Evolutionary conservation across 495 filamentous ascomycete species (phyloP).

Genomic region (Evernia prunastri): DNA sequence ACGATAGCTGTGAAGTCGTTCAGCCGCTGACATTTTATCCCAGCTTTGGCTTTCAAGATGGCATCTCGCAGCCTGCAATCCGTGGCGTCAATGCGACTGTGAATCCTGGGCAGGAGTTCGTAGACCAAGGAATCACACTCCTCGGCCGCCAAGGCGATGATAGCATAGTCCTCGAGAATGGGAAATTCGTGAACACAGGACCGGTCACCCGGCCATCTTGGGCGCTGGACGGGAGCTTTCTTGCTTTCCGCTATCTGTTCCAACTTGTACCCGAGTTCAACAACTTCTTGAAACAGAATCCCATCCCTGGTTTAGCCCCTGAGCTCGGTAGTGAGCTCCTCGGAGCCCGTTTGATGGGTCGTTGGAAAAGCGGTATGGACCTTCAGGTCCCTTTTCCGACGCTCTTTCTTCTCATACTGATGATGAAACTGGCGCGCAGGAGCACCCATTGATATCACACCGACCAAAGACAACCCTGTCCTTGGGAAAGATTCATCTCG

Average conservation of each 20-base stretch:
- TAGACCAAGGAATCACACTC: conserved; percentile 31
- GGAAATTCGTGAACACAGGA: not conserved
- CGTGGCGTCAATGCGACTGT: conserved; percentile 24
- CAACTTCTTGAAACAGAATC: conserved; percentile 27
- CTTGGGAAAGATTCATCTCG: conserved; percentile 27
- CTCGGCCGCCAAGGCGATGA: conserved; percentile 30
- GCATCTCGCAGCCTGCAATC: conserved; percentile 33
- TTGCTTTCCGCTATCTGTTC: conserved; percentile 35
- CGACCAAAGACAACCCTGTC: conserved; percentile 29
- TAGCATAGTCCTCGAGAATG: not conserved
- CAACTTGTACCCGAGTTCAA: conserved; percentile 36
- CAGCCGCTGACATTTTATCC: conserved; percentile 17
- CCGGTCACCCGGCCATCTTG: conserved; percentile 28
- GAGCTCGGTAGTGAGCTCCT: conserved; percentile 31
- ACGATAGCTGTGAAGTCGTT: not conserved
- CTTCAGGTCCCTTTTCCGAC: not conserved
- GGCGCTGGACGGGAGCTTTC: conserved; percentile 37
- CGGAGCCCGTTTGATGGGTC: conserved; percentile 37
- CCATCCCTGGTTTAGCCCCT: conserved; percentile 19
- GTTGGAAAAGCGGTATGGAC: conserved; percentile 39
- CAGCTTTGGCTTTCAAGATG: conserved; percentile 36
- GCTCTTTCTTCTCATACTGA: not conserved
- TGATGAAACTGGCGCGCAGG: conserved; percentile 22
- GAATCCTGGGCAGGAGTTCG: conserved; percentile 24
- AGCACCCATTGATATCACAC: conserved; percentile 32